Evolutionary conservation across 768 basidiomycete species (phyloP).

Genomic region (Xanthoconium stramineum): DNA sequence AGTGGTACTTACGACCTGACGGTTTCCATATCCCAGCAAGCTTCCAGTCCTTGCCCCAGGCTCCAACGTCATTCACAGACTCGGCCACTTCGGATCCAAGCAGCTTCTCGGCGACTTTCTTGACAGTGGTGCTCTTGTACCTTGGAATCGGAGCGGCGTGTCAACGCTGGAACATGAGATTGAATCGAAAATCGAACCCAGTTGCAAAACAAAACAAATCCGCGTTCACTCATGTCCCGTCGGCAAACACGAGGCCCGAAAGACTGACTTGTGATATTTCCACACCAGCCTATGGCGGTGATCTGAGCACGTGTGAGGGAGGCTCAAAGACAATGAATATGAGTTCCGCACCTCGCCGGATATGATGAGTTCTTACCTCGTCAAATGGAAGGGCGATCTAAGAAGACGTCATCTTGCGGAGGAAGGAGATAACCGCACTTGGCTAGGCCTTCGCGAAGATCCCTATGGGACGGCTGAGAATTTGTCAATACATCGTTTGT

Average conservation of each 20-base stretch:
- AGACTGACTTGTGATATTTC: neutral
- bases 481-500: neutral
- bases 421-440: neutral
- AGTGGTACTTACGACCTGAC: neutral
- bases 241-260: neutral
- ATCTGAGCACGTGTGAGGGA: neutral
- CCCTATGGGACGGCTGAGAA: neutral
- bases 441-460: neutral
- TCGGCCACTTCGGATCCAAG: neutral
- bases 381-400: neutral
- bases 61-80: neutral
- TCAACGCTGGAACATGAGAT: no score
- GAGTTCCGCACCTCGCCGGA: neutral
- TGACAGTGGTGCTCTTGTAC: neutral
- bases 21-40: neutral
- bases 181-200: neutral
- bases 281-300: neutral
- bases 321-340: no score
- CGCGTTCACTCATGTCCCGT: neutral
- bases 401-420: neutral
- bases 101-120: neutral
- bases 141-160: neutral
- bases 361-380: neutral
- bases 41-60: neutral
- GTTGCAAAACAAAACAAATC: neutral